Conservation (phyloP, 148 eudicot genomes). For the Selenicereus undatus region DNA sequence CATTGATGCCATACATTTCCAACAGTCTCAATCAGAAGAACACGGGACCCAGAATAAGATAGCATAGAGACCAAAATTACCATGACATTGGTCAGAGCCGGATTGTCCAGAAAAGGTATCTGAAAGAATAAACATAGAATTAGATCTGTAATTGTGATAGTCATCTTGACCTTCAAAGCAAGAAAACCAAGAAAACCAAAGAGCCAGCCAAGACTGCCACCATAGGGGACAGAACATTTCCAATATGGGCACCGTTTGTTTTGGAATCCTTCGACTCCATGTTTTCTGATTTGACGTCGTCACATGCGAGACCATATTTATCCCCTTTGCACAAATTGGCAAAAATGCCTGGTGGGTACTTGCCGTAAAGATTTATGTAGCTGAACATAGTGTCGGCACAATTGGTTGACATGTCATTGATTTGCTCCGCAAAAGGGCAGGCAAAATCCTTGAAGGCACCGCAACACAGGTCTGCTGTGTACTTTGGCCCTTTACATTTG, state of each 20-base stretch:
- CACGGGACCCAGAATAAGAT: no score
- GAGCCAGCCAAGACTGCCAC: no score
- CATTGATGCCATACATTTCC: no score
- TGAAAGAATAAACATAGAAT: no score
- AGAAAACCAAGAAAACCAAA: no score
- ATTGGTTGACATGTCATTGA: conserved; percentile 42
- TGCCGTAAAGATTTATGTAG: conserved; percentile 62
- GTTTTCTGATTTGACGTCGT: not conserved
- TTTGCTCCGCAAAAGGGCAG: conserved; percentile 39
- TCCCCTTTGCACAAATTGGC: conserved; percentile 55
- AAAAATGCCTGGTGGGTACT: conserved; percentile 74
- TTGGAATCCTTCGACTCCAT: conserved; percentile 6
- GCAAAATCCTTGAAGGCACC: conserved; percentile 48
- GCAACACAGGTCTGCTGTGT: conserved; percentile 39
- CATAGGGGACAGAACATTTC: no score
- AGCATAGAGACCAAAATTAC: no score
- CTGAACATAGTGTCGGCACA: conserved; percentile 71
- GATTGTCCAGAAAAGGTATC: no score
- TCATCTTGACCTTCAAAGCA: no score
- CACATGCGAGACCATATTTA: conserved; percentile 52
- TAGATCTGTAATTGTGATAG: no score
- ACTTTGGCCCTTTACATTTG: conserved; percentile 83
- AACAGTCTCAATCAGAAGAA: no score
- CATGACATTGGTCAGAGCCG: no score
- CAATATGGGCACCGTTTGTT: not conserved